Evolutionary conservation across 2,329 filamentous ascomycete genomes (phyloP).

Genomic region (Trichoderma guizhouense): DNA sequence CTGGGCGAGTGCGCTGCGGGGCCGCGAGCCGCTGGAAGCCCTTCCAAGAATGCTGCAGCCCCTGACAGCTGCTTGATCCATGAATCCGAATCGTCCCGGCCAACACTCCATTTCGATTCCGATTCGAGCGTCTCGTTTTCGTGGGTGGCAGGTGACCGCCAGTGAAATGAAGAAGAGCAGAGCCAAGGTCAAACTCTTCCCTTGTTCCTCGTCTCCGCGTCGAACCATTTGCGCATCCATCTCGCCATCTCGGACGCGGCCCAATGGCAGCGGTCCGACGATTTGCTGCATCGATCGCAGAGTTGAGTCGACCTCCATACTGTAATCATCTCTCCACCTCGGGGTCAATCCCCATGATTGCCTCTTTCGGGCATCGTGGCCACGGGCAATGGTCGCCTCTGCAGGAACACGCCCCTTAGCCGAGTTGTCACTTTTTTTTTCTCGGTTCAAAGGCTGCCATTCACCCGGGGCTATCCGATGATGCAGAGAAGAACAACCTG

Average conservation of each 20-base stretch:
- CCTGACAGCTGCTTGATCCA: background rate
- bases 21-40: slow-evolving; percentile 2
- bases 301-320: background rate
- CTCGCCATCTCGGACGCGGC: background rate
- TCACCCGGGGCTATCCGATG: slow-evolving; percentile 7
- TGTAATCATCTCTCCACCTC: background rate
- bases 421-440: background rate
- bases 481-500: background rate
- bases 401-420: slow-evolving; percentile 13
- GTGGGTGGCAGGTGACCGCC: slow-evolving; percentile 13
- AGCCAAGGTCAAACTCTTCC: background rate
- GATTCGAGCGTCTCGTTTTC: slow-evolving; percentile 18
- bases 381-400: background rate
- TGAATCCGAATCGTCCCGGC: slow-evolving; percentile 20
- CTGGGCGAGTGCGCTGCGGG: background rate
- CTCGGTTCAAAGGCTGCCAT: background rate
- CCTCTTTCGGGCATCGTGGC: slow-evolving; percentile 7
- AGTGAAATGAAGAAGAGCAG: background rate
- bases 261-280: background rate
- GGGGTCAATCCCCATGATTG: slow-evolving; percentile 4
- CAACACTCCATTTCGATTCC: slow-evolving; percentile 11
- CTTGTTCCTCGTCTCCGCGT: background rate
- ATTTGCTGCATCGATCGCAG: background rate
- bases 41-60: background rate
- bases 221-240: background rate